Base-by-base conservation (phyloP, 495 filamentous ascomycete genomes). In the Neurospora africana region DNA sequence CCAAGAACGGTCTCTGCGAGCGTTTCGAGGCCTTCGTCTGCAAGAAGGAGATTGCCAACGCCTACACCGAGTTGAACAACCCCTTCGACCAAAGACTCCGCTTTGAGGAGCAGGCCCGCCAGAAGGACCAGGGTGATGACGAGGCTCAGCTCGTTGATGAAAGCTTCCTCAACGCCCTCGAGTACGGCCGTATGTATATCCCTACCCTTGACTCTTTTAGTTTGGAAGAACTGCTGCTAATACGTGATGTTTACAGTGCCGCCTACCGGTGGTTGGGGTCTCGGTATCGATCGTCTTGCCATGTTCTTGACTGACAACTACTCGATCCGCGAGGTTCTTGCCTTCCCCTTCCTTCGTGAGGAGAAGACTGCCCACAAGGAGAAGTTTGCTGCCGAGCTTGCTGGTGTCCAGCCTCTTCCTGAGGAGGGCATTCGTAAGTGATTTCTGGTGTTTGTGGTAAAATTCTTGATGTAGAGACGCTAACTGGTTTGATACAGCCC, bases 241-340 rank as follows among this genome's bases (percentile, higher is more conserved):
- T 4, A 1, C 21, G 17, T 33, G 2, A 15, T 39, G 68, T 69
- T 10, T 65, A 65, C n/a, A 77, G 73, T 98, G 53, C 95, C 96
- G 27, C 95, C 95, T 0, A 98, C 95, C 15, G 95, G 93, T 81
- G 95, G 96, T 33, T 98, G 92, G 91, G 96, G 95, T 76, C 92
- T 98, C 89, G 95, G 96, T 74, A 97, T 99, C 77, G 95, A 99
- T 83, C 92, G 94, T 73, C 78, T 98, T 78, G 92, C 95, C 77
- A 98, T 98, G 95, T 98, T 98, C 87, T 84, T 98, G 77, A 98
- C 96, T 67, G 88, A 98, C 82, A 91, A 97, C 81, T 97, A 98
- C 85, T 78, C 79, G 73, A 98, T 98, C 82, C 95, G 96, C 85
- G 95, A 99, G 83, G 95, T 98, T 5, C 84, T 99, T 69, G 89